These are phyloP conservation scores for Trypethelium eluteriae DNA, from an alignment of 495 filamentous ascomycete genomes.

Conservation along the genomic window DNA sequence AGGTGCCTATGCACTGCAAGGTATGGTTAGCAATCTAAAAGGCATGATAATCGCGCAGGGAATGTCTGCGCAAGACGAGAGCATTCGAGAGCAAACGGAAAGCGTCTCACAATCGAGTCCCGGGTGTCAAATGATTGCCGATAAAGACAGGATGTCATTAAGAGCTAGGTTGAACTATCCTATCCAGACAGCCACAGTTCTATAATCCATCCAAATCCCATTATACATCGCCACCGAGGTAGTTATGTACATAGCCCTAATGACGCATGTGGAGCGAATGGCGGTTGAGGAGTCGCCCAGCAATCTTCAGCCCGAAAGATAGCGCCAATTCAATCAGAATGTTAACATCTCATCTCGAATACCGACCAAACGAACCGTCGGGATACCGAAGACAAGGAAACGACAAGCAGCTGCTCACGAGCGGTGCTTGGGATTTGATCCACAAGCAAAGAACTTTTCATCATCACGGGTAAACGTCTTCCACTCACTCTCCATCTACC, in stretches of 20 bases:
- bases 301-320: not conserved
- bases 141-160: not conserved
- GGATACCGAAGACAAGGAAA: not conserved
- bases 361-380: not conserved
- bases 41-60: too few species aligned
- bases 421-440: not conserved
- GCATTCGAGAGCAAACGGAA: too few species aligned
- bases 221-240: not conserved
- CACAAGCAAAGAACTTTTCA: not conserved
- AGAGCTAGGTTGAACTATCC: not conserved
- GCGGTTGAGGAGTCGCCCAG: not conserved
- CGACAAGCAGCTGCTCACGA: not conserved
- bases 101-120: not conserved
- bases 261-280: not conserved
- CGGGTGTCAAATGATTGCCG: not conserved
- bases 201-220: not conserved
- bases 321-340: slow-evolving; percentile 1
- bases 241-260: slow-evolving; percentile 7
- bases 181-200: not conserved
- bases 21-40: too few species aligned
- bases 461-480: not conserved
- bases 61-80: too few species aligned
- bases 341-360: not conserved
- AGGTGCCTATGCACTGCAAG: too few species aligned
- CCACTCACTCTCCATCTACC: not conserved